Evolutionary conservation across 331 rosid genomes (phyloP).

Genomic region (Spiraea crenata): DNA sequence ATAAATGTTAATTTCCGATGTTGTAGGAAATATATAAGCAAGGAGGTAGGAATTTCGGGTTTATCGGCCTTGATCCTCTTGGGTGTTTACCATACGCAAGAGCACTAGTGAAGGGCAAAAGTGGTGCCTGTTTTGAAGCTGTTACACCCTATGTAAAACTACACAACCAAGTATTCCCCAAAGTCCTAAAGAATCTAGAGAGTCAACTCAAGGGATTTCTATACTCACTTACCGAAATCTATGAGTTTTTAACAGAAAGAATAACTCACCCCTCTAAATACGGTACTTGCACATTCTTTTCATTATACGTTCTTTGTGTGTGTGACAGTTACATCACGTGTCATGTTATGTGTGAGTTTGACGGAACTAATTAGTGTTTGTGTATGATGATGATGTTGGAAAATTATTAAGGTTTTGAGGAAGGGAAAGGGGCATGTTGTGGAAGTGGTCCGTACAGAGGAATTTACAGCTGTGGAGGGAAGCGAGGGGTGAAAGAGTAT

Average conservation of each 20-base stretch:
- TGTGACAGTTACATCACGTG: too few species aligned
- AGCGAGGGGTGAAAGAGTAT: slow-evolving; percentile 33
- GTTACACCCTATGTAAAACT: slow-evolving; percentile 6
- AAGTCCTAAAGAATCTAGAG: slow-evolving; percentile 13
- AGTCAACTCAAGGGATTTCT: slow-evolving; percentile 23
- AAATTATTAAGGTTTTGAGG: slow-evolving; percentile 32
- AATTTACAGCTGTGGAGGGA: slow-evolving; percentile 54
- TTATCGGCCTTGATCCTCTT: slow-evolving; percentile 16
- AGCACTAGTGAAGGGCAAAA: background rate
- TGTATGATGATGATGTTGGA: background rate
- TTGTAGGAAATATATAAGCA: slow-evolving; percentile 30
- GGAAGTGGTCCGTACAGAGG: slow-evolving; percentile 59
- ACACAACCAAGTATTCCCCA: slow-evolving; percentile 25
- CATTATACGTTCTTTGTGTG: too few species aligned
- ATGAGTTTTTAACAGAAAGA: background rate
- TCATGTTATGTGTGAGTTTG: too few species aligned
- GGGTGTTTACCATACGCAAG: slow-evolving; percentile 24
- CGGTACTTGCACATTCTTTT: slow-evolving; percentile 7
- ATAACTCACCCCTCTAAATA: slow-evolving; percentile 22
- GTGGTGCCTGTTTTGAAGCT: slow-evolving; percentile 15
- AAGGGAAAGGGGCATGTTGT: slow-evolving; percentile 46
- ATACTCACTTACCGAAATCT: slow-evolving; percentile 12
- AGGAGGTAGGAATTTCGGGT: slow-evolving; percentile 41
- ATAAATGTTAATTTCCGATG: background rate
- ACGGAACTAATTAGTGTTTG: background rate